phyloP scores from a whole-genome alignment of 163 green algal species.

The Volvox carteri region DNA sequence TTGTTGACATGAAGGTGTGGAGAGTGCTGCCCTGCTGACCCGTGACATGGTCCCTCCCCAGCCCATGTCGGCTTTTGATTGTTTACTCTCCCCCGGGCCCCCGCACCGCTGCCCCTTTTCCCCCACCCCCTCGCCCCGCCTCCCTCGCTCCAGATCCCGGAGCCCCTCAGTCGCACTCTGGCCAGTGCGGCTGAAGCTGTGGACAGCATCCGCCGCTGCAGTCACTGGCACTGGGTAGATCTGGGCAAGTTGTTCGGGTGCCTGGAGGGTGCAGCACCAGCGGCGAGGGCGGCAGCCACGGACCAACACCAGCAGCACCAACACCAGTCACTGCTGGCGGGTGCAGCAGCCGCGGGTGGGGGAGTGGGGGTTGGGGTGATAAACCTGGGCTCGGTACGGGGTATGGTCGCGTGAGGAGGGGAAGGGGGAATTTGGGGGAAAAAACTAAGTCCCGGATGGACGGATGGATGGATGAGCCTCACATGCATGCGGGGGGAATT shows the following conservation, averaged over 20 bases:
- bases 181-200: slow-evolving; percentile 3
- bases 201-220: slow-evolving; percentile 37
- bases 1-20: no score
- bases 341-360: not conserved
- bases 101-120: no score
- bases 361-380: not conserved
- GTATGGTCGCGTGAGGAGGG: not conserved
- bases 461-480: no score
- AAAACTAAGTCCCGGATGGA: no score
- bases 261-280: not conserved
- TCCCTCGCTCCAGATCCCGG: slow-evolving; percentile 45
- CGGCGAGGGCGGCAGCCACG: no score
- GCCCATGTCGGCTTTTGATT: no score
- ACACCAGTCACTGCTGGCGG: not conserved
- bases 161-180: slow-evolving; percentile 16
- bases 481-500: no score
- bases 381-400: not conserved
- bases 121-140: no score
- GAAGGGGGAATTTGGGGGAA: not conserved
- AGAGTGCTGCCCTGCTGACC: no score
- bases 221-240: slow-evolving; percentile 56
- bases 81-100: no score
- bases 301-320: not conserved
- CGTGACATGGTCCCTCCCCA: no score
- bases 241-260: slow-evolving; percentile 38